Evolutionary conservation across 1,284 basidiomycete species (phyloP), one percentile per base, ranked within the genome.

Genomic region (Leccinum olivaceoglutinosum): DNA sequence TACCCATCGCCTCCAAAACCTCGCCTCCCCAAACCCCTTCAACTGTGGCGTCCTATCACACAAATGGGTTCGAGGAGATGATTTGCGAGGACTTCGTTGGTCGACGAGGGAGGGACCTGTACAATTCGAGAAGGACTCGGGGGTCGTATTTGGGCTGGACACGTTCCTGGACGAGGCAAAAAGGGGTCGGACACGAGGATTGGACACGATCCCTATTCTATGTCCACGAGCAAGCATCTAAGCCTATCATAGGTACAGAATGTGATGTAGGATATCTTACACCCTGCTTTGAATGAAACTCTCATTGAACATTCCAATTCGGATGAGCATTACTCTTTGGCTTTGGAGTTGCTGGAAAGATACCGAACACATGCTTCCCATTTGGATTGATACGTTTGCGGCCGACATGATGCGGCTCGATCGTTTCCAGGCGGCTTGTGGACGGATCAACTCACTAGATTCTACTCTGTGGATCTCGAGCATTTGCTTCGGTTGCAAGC

Each of bases 121-220:
- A 38, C 94, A 98, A 75, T 99, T 99, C 72, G 96, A 99, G 80
- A 98, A 98, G 81, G 97, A 99, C 72, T 88, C 90, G 1, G 85
- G 86, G 7, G 97, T 99, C 82, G 95, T 98, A n/a, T 99, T 99
- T 74, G 96, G 96, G 68, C 85, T 99, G 68, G 93, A 97, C 76
- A 89, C 97, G 75, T 99, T 99, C 82, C 84, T 99, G 80, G 93
- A 98, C 73, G 94, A 96, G 73, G 97, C 96, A 12, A 98, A 96
- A 82, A 88, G 89, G 21, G 96, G 95, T 6, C 89, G 87, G 74
- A 98, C 98, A 79, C 83, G 94, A 67, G 90, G 93, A 21, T 70
- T 93, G 72, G 90, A 93, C 72, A 87, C 86, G 59, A 36, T 36
- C 36, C 36, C 36, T 10, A 36, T 36, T 36, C 36, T 36, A 36